Base-by-base conservation (phyloP, 768 basidiomycete species). In the Amanita rubescens region DNA sequence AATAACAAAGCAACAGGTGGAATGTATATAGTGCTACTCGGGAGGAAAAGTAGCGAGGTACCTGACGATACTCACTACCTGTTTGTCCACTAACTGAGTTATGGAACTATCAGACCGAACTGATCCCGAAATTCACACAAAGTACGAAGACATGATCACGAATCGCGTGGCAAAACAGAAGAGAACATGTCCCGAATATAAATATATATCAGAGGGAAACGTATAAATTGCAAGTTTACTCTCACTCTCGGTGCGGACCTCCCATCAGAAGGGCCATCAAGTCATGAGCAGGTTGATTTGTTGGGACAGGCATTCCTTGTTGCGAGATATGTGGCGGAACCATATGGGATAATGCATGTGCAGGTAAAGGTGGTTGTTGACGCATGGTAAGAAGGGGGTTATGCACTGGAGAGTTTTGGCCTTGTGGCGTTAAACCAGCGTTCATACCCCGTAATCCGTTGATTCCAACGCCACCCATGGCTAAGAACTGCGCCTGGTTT, bases 211-310 rank as follows among this genome's bases (percentile, higher is more conserved):
- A 32, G 42, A 27, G 39, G 20, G 32, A 56, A 47, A 46, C 27
- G 53, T 46, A 51, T 42, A 43, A 51, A 37, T 7, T 25, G 41
- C 25, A 37, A 45, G 46, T 24, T 33, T 53, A 52, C 32, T 20
- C 24, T 81, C 71, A 89, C 60, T 89, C 85, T 67, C 86, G 73
- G 59, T 79, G 83, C 51, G 70, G 61, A 52, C 84, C 85, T 50
- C 83, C 85, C 87, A 92, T 84, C 57, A 92, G 77, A 55, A 92
- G 75, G 42, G 89, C 82, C 84, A 92, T 90, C 59, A 92, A 70
- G 64, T 92, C 89, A 57, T 86, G 84, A 41, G 81, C 70, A 32
- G 80, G 78, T 60, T 81, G 82, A 56, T 71, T 80, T 63, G 71
- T 77, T 19, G 72, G 67, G 15, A 70, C 70, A 17, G 72, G 68